phyloP scores from a whole-genome alignment of 2,329 filamentous ascomycete genomes.

The Cercospora sojina region DNA sequence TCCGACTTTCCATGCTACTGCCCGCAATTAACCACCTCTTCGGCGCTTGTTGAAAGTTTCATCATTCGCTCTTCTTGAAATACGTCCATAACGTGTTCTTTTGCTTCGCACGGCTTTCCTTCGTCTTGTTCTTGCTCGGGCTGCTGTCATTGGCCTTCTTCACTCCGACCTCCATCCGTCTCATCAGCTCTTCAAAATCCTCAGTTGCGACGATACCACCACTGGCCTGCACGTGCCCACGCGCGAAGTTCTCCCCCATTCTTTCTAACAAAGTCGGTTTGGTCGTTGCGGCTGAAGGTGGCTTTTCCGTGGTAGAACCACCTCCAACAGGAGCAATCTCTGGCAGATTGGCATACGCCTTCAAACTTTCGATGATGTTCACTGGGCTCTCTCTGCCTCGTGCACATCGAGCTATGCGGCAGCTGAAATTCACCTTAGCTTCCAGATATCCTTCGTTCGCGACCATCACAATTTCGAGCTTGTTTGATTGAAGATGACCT shows the following conservation, averaged over 20 bases:
- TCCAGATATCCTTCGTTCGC: slow-evolving; percentile 66
- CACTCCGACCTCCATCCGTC: slow-evolving; percentile 58
- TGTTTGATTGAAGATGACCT: slow-evolving; percentile 57
- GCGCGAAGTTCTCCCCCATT: slow-evolving; percentile 63
- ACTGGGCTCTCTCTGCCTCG: slow-evolving; percentile 55
- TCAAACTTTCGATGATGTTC: slow-evolving; percentile 62
- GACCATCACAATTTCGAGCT: slow-evolving; percentile 63
- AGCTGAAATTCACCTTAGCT: slow-evolving; percentile 66
- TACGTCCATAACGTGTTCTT: slow-evolving; percentile 24
- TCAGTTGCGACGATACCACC: slow-evolving; percentile 61
- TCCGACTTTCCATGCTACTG: too few relatives aligned
- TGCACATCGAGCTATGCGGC: slow-evolving; percentile 60
- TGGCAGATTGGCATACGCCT: slow-evolving; percentile 49
- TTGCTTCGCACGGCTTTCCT: slow-evolving; percentile 18
- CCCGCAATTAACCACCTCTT: too few relatives aligned
- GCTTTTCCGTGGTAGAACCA: slow-evolving; percentile 18
- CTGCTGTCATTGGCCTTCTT: slow-evolving; percentile 46
- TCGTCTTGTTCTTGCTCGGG: slow-evolving; percentile 25
- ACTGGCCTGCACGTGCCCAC: slow-evolving; percentile 66
- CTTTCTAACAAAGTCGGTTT: slow-evolving; percentile 45
- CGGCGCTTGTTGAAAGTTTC: too few relatives aligned
- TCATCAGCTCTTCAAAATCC: slow-evolving; percentile 66
- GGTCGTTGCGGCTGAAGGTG: slow-evolving; percentile 8
- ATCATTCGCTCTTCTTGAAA: slow-evolving; percentile 18
- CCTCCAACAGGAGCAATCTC: slow-evolving; percentile 33